Base-by-base conservation (phyloP, 345 rosid species). In the Euphorbia tirucalli region DNA sequence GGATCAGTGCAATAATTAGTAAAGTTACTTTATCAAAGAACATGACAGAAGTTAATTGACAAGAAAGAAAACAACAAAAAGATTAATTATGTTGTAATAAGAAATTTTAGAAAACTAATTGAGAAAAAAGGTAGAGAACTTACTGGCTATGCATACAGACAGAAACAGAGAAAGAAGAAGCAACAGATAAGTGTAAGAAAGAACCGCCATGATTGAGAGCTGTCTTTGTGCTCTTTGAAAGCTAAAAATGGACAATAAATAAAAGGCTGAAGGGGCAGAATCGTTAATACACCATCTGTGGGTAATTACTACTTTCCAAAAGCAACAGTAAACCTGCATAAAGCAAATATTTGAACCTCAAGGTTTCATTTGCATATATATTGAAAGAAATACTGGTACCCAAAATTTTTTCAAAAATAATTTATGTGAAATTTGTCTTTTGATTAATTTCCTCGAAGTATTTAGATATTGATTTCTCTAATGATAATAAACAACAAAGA, bases 131-230 rank as follows among this genome's bases (percentile, higher is more conserved):
- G 30, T 3, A n/a, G 43, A 24, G n/a, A 75, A 73, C 97, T 86
- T 81, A 92, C 97, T 75, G 30, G 86, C 75, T 21, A 56, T 75
- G 66, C 62, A 58, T 50, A 73, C 65, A 61, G 58, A 39, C 30
- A 60, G 75, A 44, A 71, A 57, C 80, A 75, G 71, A n/a, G 69
- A 37, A 58, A 85, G 77, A 55, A 88, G 72, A 37, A 87, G 55
- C 55, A 85, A 71, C 62, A 71, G 35, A 50, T 61, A 24, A 65
- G 68, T 19, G 66, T 28, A 16, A 67, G 65, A 77, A 75, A 81
- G 68, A 69, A 79, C 75, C 28, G 74, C 80, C 96, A 88, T 92
- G 65, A 58, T 69, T 81, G n/a, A n/a, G n/a, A n/a, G n/a, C n/a
- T n/a, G n/a, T 71, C 65, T 71, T 69, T 61, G 48, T 73, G 41